Percentiles rank a stretch among this genome's conserved stretches.
Conservation (phyloP, 1,139 yeast species). For the Taphrina flavorubra region DNA sequence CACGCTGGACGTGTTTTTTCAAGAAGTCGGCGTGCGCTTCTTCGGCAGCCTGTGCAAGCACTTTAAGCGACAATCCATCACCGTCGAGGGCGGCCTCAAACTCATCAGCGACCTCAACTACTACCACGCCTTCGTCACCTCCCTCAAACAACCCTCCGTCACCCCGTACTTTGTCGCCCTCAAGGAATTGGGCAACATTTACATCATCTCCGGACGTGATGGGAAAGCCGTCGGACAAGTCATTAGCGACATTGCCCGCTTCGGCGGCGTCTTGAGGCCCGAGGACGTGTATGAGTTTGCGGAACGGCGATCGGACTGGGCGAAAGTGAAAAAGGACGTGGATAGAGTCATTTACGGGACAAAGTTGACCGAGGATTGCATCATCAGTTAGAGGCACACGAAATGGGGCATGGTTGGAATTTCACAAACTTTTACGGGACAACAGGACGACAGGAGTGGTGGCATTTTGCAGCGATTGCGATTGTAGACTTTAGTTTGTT, state of each 20-base stretch:
- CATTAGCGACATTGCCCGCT: conserved; percentile 80
- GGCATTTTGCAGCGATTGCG: too few relatives aligned
- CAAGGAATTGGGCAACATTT: conserved; percentile 82
- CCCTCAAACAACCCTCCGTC: conserved; percentile 70
- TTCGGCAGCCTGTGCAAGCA: conserved; percentile 77
- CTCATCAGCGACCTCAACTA: conserved; percentile 65
- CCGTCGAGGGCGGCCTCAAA: conserved; percentile 80
- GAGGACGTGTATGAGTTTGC: conserved; percentile 94
- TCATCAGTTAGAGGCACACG: conserved; percentile 13
- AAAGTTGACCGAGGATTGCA: conserved; percentile 26
- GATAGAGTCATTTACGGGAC: conserved; percentile 92
- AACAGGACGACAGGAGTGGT: too few relatives aligned
- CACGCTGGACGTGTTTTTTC: conserved; percentile 88
- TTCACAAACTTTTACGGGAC: too few relatives aligned
- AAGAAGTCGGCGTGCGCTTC: conserved; percentile 88
- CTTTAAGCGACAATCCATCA: conserved; percentile 69
- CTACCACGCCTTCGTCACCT: conserved; percentile 71
- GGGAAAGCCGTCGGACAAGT: conserved; percentile 85
- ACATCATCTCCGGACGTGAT: conserved; percentile 72
- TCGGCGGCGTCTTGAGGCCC: conserved; percentile 86
- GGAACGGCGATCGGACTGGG: conserved; percentile 87
- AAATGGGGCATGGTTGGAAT: too few relatives aligned
- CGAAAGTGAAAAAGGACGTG: conserved; percentile 71
- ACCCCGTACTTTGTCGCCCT: conserved; percentile 79
- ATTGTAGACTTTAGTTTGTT: too few relatives aligned